phyloP scores from a whole-genome alignment of 1,139 yeast species.

The Kodamaea sp. region DNA sequence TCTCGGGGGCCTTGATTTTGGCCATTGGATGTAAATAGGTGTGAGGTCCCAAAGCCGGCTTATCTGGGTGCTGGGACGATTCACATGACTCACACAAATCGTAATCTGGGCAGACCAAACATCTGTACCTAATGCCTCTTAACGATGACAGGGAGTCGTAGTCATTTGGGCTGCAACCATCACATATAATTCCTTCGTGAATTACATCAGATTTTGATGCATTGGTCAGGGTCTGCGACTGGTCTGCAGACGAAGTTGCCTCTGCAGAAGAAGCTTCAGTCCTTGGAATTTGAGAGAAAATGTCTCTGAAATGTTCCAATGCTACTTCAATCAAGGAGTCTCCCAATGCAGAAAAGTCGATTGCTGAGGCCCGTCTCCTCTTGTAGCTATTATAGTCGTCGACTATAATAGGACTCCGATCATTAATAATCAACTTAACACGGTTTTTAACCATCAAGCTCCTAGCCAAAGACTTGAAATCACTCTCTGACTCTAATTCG shows the following conservation, averaged over 20 bases:
- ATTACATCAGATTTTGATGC: not conserved
- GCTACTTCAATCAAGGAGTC: conserved; percentile 28
- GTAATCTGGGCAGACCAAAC: conserved; percentile 55
- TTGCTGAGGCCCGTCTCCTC: conserved; percentile 13
- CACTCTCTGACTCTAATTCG: conserved; percentile 37
- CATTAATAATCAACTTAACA: conserved; percentile 31
- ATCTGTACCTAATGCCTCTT: conserved; percentile 53
- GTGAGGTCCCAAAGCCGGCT: conserved; percentile 23
- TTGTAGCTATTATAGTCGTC: conserved; percentile 6
- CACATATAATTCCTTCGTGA: conserved; percentile 50
- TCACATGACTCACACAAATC: conserved; percentile 61
- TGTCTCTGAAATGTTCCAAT: conserved; percentile 25
- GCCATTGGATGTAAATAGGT: conserved; percentile 33
- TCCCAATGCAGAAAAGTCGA: conserved; percentile 25
- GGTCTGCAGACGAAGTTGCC: conserved; percentile 2
- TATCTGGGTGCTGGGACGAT: conserved; percentile 14
- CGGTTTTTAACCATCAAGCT: conserved; percentile 49
- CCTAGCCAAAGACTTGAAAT: conserved; percentile 47
- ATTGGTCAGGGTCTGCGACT: conserved; percentile 2
- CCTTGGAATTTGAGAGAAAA: conserved; percentile 13
- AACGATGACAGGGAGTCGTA: conserved; percentile 31
- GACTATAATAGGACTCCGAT: conserved; percentile 9
- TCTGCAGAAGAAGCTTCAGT: conserved; percentile 1
- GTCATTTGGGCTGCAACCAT: conserved; percentile 35
- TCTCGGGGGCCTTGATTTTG: conserved; percentile 26